These are phyloP conservation scores for Actinidia arguta DNA, from an alignment of 179 eudicot genomes.

Conservation along the genomic window DNA sequence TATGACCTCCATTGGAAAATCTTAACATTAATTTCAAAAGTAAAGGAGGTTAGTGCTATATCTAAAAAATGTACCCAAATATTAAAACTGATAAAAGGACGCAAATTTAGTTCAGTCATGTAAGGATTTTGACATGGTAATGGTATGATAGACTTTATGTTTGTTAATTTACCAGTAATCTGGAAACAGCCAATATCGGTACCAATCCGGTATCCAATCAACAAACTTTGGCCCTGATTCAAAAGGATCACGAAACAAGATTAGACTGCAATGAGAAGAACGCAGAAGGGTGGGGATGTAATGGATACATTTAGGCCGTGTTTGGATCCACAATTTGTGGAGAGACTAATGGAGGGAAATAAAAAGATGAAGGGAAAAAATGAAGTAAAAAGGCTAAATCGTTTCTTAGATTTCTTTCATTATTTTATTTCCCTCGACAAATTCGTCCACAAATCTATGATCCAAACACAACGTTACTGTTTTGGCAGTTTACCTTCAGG, in stretches of 20 bases:
- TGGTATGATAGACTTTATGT: too few species aligned
- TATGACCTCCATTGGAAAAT: not conserved
- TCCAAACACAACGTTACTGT: not conserved
- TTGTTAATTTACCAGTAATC: slow-evolving; percentile 54
- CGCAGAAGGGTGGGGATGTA: too few species aligned
- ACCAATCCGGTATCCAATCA: slow-evolving; percentile 34
- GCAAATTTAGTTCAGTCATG: too few species aligned
- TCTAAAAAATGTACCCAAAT: too few species aligned
- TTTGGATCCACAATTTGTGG: too few species aligned
- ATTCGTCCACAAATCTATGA: not conserved
- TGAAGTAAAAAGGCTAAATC: not conserved
- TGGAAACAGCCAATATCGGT: slow-evolving; percentile 54
- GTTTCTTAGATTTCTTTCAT: too few species aligned
- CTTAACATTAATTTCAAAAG: not conserved
- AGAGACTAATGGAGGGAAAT: not conserved
- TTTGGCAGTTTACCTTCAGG: slow-evolving; percentile 52
- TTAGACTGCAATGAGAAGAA: not conserved
- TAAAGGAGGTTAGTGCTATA: not conserved
- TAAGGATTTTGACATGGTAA: too few species aligned
- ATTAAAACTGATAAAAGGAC: not conserved
- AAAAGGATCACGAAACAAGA: not conserved
- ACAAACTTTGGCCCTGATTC: slow-evolving; percentile 41
- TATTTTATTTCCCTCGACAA: not conserved
- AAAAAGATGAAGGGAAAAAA: not conserved
- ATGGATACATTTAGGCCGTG: not conserved